These are phyloP conservation scores for Boletellus deceptivus DNA, from an alignment of 1,284 basidiomycete genomes.

Conservation along the genomic window DNA sequence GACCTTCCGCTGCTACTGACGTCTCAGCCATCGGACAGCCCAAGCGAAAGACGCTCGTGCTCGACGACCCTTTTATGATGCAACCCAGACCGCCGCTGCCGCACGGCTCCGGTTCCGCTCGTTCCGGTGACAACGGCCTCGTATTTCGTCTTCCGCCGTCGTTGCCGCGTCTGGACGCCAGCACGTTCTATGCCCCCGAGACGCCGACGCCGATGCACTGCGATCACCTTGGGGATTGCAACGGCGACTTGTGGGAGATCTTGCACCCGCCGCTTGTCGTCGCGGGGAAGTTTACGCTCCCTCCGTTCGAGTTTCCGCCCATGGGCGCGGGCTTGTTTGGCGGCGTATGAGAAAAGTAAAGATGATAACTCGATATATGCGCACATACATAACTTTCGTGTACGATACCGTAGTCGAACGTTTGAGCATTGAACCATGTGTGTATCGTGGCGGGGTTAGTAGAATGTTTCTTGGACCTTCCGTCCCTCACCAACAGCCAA, in stretches of 20 bases:
- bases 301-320: slow-evolving; percentile 29
- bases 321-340: slow-evolving; percentile 20
- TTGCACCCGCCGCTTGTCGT: slow-evolving; percentile 26
- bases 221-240: slow-evolving; percentile 25
- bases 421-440: too few relatives aligned
- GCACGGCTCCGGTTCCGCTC: not conserved
- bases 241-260: slow-evolving; percentile 28
- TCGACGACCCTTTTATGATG: slow-evolving; percentile 25
- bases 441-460: too few relatives aligned
- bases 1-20: not conserved
- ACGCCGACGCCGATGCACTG: slow-evolving; percentile 27
- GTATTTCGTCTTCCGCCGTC: slow-evolving; percentile 16
- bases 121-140: not conserved
- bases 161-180: too few relatives aligned
- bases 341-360: not conserved
- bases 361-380: too few relatives aligned
- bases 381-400: too few relatives aligned
- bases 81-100: not conserved
- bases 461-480: too few relatives aligned
- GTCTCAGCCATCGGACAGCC: not conserved
- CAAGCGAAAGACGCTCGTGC: not conserved
- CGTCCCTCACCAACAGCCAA: too few relatives aligned
- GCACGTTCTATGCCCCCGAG: slow-evolving; percentile 9
- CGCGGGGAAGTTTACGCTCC: slow-evolving; percentile 17
- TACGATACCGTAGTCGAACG: too few relatives aligned